A percentile compares a stretch with the other conserved stretches of the same genome.
These are phyloP conservation scores for Aspergillus persii DNA, from an alignment of 2,329 filamentous ascomycete genomes.

Conservation along the genomic window DNA sequence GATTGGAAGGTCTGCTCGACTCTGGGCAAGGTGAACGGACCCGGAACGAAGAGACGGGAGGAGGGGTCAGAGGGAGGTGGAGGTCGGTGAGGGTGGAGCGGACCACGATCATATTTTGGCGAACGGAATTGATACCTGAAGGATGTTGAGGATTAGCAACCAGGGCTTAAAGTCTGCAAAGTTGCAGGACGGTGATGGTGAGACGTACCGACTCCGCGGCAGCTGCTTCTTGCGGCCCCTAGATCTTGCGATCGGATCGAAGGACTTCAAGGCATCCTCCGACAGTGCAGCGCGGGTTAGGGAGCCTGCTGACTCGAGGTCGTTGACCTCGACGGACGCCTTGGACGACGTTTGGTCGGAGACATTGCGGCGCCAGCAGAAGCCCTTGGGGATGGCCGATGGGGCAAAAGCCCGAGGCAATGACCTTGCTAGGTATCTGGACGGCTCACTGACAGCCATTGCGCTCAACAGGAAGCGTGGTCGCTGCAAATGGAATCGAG, in stretches of 20 bases:
- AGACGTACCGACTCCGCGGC: slow-evolving; percentile 54
- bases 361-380: slow-evolving; percentile 46
- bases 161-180: slow-evolving; percentile 2
- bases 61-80: slow-evolving; percentile 81
- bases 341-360: slow-evolving; percentile 41
- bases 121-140: slow-evolving; percentile 88
- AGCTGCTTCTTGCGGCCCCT: slow-evolving; percentile 43
- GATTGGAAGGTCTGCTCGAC: slow-evolving; percentile 86
- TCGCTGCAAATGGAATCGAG: slow-evolving; percentile 18
- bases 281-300: slow-evolving; percentile 36
- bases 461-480: slow-evolving; percentile 14
- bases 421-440: slow-evolving; percentile 39
- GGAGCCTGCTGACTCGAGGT: slow-evolving; percentile 51
- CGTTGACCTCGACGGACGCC: slow-evolving; percentile 31
- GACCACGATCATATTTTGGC: slow-evolving; percentile 91
- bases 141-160: slow-evolving; percentile 9
- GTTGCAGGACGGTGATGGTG: background rate
- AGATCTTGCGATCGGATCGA: slow-evolving; percentile 50
- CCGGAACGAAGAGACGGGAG: slow-evolving; percentile 83
- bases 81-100: slow-evolving; percentile 87
- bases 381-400: slow-evolving; percentile 29
- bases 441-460: slow-evolving; percentile 43
- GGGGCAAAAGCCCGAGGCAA: slow-evolving; percentile 35
- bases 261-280: slow-evolving; percentile 44
- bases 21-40: slow-evolving; percentile 84